Base-by-base conservation (phyloP, 495 filamentous ascomycete species). In the Trypethelium eluteriae region DNA sequence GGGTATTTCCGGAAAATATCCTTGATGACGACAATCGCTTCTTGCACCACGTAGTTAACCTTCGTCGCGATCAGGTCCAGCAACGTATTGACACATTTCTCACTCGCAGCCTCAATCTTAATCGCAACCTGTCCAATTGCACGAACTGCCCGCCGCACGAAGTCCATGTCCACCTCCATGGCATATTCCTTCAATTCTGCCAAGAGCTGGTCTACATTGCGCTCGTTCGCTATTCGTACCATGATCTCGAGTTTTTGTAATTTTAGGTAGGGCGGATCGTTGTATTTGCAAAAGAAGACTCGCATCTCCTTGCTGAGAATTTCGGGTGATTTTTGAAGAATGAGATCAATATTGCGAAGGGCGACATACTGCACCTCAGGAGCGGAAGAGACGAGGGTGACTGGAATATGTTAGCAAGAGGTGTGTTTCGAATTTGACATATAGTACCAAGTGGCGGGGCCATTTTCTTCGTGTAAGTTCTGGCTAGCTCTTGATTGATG, bases 241-340 rank as follows among this genome's bases (percentile, higher is more conserved):
- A 98, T 98, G 66, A 98, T 98, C 73, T 98, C 94, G 57, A 98
- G 86, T 68, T 98, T 98, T 76, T 96, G 88, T 39, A 98, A 85
- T 75, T 98, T 98, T 77, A 98, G 89, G 73, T 98, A 98, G 16
- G 91, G 92, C 1, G 94, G 94, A 73, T 98, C 94, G 75, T 98
- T 97, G 80, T 98, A 98, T 80, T 98, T 98, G 87, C 94, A 98
- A 80, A 98, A 98, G 80, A 98, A 98, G 2, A 98, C 94, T 61
- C 94, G 87, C 63, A 98, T 87, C 77, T 98, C 94, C 75, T 98
- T 98, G 79, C 90, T 94, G 2, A 98, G 81, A 62, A 98, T 96
- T 73, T 96, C 93, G 2, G 94, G 93, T 70, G 96, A 91, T 70
- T 96, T 93, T 76, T 98, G 94, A 41, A 98, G 82, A 4, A 98